These are phyloP conservation scores for Castanea mollissima DNA, from an alignment of 306 rosid genomes.

Conservation along the genomic window DNA sequence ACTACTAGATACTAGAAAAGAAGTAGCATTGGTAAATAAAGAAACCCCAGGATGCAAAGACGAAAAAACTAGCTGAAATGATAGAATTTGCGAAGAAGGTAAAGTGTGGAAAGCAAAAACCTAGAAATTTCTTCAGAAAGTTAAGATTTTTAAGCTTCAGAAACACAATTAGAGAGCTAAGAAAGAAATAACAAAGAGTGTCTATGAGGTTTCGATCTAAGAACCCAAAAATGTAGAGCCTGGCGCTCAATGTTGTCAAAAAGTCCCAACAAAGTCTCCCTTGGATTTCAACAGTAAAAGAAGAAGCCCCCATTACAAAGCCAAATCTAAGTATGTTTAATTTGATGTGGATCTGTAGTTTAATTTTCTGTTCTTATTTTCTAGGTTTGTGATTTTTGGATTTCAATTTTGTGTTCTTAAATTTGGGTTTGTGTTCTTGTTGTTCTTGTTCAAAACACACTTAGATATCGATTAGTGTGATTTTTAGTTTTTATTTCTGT, in stretches of 20 bases:
- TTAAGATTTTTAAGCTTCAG: background rate
- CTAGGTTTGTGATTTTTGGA: too few relatives aligned
- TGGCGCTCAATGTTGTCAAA: slow-evolving; percentile 2
- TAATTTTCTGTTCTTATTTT: too few relatives aligned
- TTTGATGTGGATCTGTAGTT: too few relatives aligned
- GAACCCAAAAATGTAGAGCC: slow-evolving; percentile 20
- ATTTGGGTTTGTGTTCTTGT: too few relatives aligned
- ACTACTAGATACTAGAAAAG: background rate
- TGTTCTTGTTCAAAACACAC: too few relatives aligned
- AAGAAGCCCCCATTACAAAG: background rate
- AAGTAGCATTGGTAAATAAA: too few relatives aligned
- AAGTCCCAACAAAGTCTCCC: background rate
- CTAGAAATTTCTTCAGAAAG: slow-evolving; percentile 27
- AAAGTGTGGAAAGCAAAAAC: slow-evolving; percentile 29
- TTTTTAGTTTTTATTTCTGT: too few relatives aligned
- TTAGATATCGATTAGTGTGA: too few relatives aligned
- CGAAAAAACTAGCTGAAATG: background rate
- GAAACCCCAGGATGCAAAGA: too few relatives aligned
- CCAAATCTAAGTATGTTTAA: too few relatives aligned
- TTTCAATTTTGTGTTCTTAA: too few relatives aligned
- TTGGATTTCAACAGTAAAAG: background rate
- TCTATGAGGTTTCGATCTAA: slow-evolving; percentile 19
- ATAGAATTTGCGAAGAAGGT: background rate
- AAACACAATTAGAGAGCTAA: slow-evolving; percentile 16
- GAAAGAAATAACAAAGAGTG: slow-evolving; percentile 1